Evolutionary conservation across 1,284 basidiomycete species (phyloP).

Genomic region (Hymenochaete sp.): DNA sequence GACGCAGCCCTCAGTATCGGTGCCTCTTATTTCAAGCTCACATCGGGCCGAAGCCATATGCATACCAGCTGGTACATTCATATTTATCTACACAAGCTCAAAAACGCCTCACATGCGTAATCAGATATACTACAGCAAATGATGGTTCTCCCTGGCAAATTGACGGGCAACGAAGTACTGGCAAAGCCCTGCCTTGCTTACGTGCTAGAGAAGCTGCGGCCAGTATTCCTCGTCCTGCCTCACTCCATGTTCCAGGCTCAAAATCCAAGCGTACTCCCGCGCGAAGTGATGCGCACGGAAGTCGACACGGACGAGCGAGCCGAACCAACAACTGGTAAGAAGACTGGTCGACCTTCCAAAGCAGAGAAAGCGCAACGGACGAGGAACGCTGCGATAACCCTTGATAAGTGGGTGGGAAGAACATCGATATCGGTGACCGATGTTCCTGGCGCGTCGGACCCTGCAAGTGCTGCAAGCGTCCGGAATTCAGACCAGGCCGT

Average conservation of each 20-base stretch:
- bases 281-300: constrained; percentile 46
- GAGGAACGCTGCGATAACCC: constrained; percentile 37
- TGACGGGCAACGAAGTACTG: background rate
- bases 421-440: constrained; percentile 23
- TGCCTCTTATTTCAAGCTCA: no score
- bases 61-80: no score
- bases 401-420: constrained; percentile 47
- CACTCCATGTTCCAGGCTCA: constrained; percentile 39
- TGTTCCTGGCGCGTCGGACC: constrained; percentile 9
- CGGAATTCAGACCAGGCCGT: background rate
- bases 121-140: constrained; percentile 49
- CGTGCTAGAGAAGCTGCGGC: constrained; percentile 36
- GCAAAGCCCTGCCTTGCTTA: constrained; percentile 30
- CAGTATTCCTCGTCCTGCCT: constrained; percentile 54
- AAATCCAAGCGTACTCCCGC: constrained; percentile 53
- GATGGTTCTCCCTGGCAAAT: constrained; percentile 32
- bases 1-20: constrained; percentile 50
- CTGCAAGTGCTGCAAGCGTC: constrained; percentile 8
- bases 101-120: no score
- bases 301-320: constrained; percentile 19
- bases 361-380: constrained; percentile 49
- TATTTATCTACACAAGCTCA: no score
- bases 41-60: constrained; percentile 45
- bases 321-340: constrained; percentile 28
- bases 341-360: constrained; percentile 60